Conservation (phyloP, 345 rosid species). For the Garcia nutans region DNA sequence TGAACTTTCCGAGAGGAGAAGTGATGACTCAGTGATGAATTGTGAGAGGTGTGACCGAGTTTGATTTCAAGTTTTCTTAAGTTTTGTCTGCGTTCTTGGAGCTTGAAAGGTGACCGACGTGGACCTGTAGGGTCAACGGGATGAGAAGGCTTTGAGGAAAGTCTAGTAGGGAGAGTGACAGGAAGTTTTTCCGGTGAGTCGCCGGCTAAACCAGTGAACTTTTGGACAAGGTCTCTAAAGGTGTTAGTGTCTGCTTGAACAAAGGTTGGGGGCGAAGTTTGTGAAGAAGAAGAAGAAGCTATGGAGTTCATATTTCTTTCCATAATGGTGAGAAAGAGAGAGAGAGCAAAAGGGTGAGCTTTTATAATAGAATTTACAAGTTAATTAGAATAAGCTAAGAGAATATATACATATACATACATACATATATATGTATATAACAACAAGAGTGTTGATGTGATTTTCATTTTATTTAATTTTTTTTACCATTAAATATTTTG, state of each 20-base stretch:
- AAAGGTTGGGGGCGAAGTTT: constrained; percentile 37
- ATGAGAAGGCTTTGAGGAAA: constrained; percentile 17
- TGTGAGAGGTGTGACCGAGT: constrained; percentile 28
- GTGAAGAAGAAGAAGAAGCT: constrained; percentile 23
- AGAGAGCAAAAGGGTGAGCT: background rate
- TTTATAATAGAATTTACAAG: too few species aligned
- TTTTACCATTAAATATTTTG: too few species aligned
- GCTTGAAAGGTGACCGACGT: constrained; percentile 45
- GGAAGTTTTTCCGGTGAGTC: constrained; percentile 22
- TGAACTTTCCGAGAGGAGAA: constrained; percentile 5
- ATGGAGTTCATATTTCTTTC: constrained; percentile 19
- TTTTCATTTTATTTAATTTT: background rate
- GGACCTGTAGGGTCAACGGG: constrained; percentile 30
- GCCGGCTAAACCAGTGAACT: constrained; percentile 40
- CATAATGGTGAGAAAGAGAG: background rate
- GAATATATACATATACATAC: background rate
- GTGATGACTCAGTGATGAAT: constrained; percentile 1
- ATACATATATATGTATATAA: background rate
- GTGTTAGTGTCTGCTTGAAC: constrained; percentile 45
- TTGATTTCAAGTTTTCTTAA: constrained; percentile 45
- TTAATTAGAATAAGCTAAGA: background rate
- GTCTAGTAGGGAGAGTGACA: constrained; percentile 22
- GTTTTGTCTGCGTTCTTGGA: constrained; percentile 48
- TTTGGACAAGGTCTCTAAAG: constrained; percentile 53
- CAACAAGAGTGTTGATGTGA: background rate